These are phyloP conservation scores for Volvox carteri DNA, from an alignment of 163 green algal species.

Conservation along the genomic window DNA sequence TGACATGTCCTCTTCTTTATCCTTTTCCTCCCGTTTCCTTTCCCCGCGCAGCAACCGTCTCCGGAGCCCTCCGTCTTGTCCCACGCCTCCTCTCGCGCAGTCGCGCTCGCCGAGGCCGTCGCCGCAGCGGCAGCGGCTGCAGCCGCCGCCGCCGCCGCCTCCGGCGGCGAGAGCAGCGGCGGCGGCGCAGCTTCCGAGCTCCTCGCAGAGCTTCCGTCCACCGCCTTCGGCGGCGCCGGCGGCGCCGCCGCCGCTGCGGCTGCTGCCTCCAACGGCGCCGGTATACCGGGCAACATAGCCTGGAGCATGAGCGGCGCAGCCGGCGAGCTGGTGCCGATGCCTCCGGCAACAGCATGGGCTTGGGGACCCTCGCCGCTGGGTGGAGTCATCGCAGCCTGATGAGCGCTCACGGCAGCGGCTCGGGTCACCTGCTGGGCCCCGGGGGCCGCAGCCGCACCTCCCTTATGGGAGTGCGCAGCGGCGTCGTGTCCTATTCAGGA, in stretches of 20 bases:
- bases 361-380: not conserved
- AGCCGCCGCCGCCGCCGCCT: not conserved
- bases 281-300: not conserved
- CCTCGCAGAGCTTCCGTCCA: not conserved
- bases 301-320: slow-evolving; percentile 15
- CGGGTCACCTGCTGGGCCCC: not conserved
- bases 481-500: not conserved
- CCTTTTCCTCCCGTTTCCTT: no score
- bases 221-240: not conserved
- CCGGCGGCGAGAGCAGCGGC: not conserved
- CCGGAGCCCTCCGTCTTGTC: slow-evolving; percentile 24
- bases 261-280: not conserved
- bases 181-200: not conserved
- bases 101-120: not conserved
- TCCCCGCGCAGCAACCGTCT: not conserved
- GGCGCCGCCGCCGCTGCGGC: slow-evolving; percentile 1
- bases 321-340: not conserved
- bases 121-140: not conserved
- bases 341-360: not conserved
- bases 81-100: not conserved
- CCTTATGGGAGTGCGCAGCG: not conserved
- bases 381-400: not conserved
- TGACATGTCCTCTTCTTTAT: no score
- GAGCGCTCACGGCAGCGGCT: slow-evolving; percentile 1
- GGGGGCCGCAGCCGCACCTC: not conserved